Conservation (phyloP, 75 land plant species). For the Isoetes taiwanensis region DNA sequence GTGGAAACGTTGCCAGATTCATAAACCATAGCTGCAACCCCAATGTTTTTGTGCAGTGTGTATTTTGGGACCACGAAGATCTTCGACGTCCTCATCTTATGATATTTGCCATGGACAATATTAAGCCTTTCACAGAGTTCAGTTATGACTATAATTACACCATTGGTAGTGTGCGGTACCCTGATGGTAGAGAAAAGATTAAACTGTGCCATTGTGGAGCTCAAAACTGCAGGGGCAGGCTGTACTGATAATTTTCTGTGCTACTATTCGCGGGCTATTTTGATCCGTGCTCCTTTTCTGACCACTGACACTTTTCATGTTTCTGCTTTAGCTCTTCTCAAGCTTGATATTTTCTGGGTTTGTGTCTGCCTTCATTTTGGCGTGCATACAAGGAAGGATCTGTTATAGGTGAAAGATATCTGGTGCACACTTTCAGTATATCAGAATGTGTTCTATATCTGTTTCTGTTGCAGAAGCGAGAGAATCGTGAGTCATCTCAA, state of each 20-base stretch:
- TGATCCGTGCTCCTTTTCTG: too few species aligned
- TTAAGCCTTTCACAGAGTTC: conserved; percentile 66
- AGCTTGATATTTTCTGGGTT: too few species aligned
- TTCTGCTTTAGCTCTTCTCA: too few species aligned
- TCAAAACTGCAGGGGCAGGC: conserved; percentile 39
- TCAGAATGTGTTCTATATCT: too few species aligned
- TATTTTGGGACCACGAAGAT: conserved; percentile 32
- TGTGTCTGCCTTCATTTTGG: too few species aligned
- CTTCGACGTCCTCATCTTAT: conserved; percentile 41
- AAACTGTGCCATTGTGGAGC: conserved; percentile 54
- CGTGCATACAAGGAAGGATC: too few species aligned
- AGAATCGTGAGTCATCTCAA: too few species aligned
- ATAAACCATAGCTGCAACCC: conserved; percentile 80
- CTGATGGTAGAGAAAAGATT: conserved; percentile 29
- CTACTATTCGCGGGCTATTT: too few species aligned
- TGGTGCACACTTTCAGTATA: too few species aligned
- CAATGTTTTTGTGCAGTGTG: conserved; percentile 49
- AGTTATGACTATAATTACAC: conserved; percentile 51
- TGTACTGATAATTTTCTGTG: conserved; percentile 46
- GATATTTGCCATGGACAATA: conserved; percentile 52
- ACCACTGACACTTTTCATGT: too few species aligned
- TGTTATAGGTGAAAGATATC: too few species aligned
- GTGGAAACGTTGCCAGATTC: conserved; percentile 67
- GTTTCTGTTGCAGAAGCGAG: too few species aligned
- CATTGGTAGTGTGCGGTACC: conserved; percentile 1